phyloP scores from a whole-genome alignment of 352 stramenopile species.

The Pelagophyceae sp. region DNA sequence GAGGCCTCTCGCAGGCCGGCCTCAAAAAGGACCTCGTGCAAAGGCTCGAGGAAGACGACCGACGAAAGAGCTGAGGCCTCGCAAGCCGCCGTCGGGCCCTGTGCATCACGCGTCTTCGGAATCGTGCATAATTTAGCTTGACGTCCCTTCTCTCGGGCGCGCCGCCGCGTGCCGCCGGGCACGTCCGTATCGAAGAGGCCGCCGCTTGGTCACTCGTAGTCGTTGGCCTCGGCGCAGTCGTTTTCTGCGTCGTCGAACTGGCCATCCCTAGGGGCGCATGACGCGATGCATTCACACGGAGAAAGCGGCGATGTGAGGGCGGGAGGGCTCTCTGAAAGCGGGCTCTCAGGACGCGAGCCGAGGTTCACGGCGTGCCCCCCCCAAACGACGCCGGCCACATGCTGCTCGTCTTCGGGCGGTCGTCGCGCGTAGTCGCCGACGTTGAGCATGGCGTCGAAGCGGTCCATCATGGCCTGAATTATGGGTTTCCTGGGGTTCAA shows the following conservation, averaged over 20 bases:
- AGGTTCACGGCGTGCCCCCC: background rate
- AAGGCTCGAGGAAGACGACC: no score
- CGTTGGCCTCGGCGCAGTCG: background rate
- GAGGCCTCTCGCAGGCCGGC: no score
- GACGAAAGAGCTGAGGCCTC: no score
- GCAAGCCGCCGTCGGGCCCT: no score
- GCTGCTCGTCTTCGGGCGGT: background rate
- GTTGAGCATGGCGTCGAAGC: background rate
- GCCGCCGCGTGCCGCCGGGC: no score
- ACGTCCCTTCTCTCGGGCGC: no score
- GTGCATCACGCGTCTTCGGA: no score
- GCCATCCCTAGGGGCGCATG: background rate
- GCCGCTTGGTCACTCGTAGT: no score
- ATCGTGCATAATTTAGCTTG: no score
- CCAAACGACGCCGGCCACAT: background rate
- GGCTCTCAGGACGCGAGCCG: background rate
- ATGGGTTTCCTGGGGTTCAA: no score
- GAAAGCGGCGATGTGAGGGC: background rate
- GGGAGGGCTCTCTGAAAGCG: background rate
- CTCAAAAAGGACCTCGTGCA: no score
- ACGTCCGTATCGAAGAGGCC: no score
- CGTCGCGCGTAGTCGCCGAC: background rate
- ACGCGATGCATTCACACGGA: background rate
- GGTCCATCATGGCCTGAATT: background rate
- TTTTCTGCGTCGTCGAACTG: background rate